Evolutionary conservation across 1,139 yeast species (phyloP).

Genomic region (Yamadazyma diddensiae): DNA sequence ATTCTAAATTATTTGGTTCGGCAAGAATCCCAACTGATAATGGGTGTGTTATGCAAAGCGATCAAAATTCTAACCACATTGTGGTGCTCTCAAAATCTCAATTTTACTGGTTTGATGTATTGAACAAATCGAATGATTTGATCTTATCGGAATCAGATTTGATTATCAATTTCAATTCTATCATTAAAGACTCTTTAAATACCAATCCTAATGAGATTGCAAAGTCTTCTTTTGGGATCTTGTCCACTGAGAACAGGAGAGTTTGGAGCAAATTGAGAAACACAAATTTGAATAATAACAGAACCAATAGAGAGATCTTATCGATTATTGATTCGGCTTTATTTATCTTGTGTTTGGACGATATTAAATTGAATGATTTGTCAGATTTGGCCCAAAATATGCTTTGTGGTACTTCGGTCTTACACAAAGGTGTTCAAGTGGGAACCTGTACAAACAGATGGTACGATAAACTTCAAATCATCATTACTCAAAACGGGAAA

Average conservation of each 20-base stretch:
- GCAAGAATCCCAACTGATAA: slow-evolving; percentile 75
- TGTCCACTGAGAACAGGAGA: slow-evolving; percentile 84
- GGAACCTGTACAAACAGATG: slow-evolving; percentile 95
- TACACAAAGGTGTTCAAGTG: slow-evolving; percentile 81
- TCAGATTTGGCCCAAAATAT: slow-evolving; percentile 74
- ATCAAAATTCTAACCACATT: slow-evolving; percentile 69
- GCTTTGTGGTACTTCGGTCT: slow-evolving; percentile 80
- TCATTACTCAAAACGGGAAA: slow-evolving; percentile 86
- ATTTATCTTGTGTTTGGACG: slow-evolving; percentile 80
- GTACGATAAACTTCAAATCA: slow-evolving; percentile 90
- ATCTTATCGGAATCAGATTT: slow-evolving; percentile 72
- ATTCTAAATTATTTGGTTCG: slow-evolving; percentile 79
- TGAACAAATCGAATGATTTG: slow-evolving; percentile 68
- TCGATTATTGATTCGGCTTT: slow-evolving; percentile 76
- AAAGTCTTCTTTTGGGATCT: slow-evolving; percentile 80
- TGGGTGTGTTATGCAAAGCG: slow-evolving; percentile 86
- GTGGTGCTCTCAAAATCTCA: slow-evolving; percentile 85
- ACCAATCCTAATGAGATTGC: slow-evolving; percentile 68
- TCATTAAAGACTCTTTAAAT: slow-evolving; percentile 65
- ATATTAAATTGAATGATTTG: slow-evolving; percentile 63
- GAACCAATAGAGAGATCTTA: slow-evolving; percentile 65
- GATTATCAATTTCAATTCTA: slow-evolving; percentile 70
- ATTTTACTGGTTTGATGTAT: slow-evolving; percentile 90
- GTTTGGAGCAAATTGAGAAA: slow-evolving; percentile 78
- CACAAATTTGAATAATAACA: slow-evolving; percentile 39